These are phyloP conservation scores for Perkinsus marinus DNA, from an alignment of 169 alveolate genomes.

Conservation along the genomic window DNA sequence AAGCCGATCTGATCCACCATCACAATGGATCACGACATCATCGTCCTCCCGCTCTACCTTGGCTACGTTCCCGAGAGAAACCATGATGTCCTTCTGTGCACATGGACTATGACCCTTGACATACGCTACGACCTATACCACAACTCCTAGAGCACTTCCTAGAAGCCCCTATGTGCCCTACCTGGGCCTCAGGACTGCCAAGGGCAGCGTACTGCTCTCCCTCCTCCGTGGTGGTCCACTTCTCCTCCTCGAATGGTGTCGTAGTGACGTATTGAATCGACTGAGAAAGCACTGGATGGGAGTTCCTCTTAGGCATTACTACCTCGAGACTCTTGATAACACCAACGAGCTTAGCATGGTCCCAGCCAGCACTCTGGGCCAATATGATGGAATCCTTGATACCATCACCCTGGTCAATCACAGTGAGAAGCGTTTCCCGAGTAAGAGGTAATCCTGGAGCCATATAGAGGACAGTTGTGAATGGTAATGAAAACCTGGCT, in stretches of 20 bases:
- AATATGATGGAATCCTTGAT: neutral
- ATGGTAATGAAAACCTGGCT: neutral
- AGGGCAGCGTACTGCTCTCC: slow-evolving; percentile 12
- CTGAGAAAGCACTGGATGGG: neutral
- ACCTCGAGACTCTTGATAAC: slow-evolving; percentile 10
- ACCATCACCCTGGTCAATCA: neutral
- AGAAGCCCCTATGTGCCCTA: no score
- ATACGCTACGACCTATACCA: no score
- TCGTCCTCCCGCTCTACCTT: neutral
- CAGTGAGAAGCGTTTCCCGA: neutral
- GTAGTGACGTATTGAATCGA: neutral
- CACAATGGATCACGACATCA: neutral
- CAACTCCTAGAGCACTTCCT: no score
- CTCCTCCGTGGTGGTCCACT: slow-evolving; percentile 16
- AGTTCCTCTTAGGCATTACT: neutral
- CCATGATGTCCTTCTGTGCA: neutral
- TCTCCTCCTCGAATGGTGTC: slow-evolving; percentile 3
- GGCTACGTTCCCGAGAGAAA: neutral
- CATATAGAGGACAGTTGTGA: neutral
- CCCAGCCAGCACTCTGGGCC: neutral
- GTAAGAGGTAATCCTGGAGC: neutral
- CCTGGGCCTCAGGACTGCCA: slow-evolving; percentile 23
- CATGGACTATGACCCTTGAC: neutral
- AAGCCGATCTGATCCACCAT: neutral
- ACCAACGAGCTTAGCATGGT: slow-evolving; percentile 24